phyloP scores from a whole-genome alignment of 2,329 filamentous ascomycete genomes.

The Aaosphaeria pasadenensis region DNA sequence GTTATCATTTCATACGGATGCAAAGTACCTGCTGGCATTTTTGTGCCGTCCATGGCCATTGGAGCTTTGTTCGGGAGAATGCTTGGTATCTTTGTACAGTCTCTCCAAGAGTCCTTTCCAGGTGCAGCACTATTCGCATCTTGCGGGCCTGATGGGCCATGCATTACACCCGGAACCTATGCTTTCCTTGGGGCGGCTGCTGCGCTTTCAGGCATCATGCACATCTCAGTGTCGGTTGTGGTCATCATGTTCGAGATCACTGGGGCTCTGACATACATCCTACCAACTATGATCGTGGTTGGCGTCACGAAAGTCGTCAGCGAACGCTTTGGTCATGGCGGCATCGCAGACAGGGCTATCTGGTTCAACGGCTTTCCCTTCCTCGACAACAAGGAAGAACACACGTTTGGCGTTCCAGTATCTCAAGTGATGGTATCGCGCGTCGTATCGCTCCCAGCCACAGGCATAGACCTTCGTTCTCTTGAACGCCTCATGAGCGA shows the following conservation, averaged over 20 bases:
- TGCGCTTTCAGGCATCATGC: conserved; percentile 94
- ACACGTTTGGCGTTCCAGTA: conserved; percentile 92
- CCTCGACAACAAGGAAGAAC: conserved; percentile 95
- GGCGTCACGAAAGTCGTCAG: conserved; percentile 93
- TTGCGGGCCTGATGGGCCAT: conserved; percentile 87
- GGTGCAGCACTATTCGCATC: conserved; percentile 80
- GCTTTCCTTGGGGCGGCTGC: conserved; percentile 92
- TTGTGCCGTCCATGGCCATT: conserved; percentile 96
- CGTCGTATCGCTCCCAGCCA: conserved; percentile 69
- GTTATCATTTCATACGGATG: conserved; percentile 97
- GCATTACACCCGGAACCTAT: conserved; percentile 96
- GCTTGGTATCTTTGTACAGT: conserved; percentile 91
- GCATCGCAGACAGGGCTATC: conserved; percentile 97
- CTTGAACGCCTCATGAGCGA: conserved; percentile 73
- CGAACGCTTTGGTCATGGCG: conserved; percentile 89
- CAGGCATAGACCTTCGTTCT: conserved; percentile 71
- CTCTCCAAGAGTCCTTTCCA: conserved; percentile 80
- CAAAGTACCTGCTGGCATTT: conserved; percentile 96
- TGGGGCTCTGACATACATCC: conserved; percentile 92
- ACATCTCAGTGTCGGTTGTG: conserved; percentile 92
- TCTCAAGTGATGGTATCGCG: conserved; percentile 83
- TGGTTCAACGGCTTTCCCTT: conserved; percentile 98
- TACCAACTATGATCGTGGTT: conserved; percentile 98
- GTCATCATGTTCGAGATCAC: conserved; percentile 99
- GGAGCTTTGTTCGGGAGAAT: conserved; percentile 91